Conservation (phyloP, 768 basidiomycete genomes). For the Pleurotus platypus region DNA sequence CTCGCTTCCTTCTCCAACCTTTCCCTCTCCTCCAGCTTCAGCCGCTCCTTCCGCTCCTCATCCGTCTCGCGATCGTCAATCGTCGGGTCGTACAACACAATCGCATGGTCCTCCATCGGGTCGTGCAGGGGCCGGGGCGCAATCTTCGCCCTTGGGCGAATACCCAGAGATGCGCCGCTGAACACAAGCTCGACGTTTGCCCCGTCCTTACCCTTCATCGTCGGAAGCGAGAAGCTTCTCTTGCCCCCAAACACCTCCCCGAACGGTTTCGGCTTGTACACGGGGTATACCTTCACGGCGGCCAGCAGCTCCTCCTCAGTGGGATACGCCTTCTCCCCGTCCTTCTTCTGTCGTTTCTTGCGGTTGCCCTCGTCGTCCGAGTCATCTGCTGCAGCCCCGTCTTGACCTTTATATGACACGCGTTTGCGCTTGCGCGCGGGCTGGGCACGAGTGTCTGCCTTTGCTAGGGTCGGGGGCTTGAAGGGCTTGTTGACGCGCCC, state of each 20-base stretch:
- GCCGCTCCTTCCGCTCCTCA: constrained; percentile 72
- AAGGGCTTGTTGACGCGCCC: constrained; percentile 75
- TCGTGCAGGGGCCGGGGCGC: constrained; percentile 93
- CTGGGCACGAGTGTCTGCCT: constrained; percentile 47
- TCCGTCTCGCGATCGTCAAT: constrained; percentile 90
- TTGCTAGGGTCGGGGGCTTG: constrained; percentile 60
- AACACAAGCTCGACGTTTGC: constrained; percentile 49
- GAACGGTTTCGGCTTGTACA: constrained; percentile 80
- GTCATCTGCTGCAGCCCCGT: constrained; percentile 51
- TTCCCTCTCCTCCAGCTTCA: constrained; percentile 69
- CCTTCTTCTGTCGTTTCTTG: constrained; percentile 68
- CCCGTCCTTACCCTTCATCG: constrained; percentile 71
- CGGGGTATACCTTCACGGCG: constrained; percentile 68
- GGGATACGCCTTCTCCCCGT: constrained; percentile 48
- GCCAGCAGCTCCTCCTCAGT: constrained; percentile 62
- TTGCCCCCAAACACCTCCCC: constrained; percentile 37
- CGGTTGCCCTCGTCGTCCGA: constrained; percentile 45
- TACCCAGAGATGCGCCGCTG: constrained; percentile 78
- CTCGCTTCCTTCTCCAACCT: constrained; percentile 59
- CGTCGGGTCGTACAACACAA: constrained; percentile 95
- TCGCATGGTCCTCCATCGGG: constrained; percentile 97
- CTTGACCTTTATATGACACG: constrained; percentile 79
- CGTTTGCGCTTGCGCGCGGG: constrained; percentile 83
- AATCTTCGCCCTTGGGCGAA: constrained; percentile 74
- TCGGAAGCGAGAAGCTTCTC: constrained; percentile 80